Evolutionary conservation across 192 early-diverging fungal species (phyloP).

Genomic region (Glomus cerebriforme): DNA sequence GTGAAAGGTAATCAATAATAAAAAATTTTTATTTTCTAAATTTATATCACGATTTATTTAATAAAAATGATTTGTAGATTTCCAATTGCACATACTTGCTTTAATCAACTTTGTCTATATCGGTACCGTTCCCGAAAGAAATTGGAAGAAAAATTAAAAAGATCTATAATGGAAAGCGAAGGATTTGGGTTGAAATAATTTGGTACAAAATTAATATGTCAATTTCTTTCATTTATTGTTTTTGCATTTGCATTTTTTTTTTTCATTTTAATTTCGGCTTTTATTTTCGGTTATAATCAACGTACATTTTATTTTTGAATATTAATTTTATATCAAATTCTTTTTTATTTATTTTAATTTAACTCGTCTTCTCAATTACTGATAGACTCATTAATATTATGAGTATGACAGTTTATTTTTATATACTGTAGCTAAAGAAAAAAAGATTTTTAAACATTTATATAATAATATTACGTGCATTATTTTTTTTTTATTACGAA

Average conservation of each 20-base stretch:
- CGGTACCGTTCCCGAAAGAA: slow-evolving; percentile 70
- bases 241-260: neutral
- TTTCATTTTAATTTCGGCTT: neutral
- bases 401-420: too few species aligned
- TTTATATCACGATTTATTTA: neutral
- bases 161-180: slow-evolving; percentile 78
- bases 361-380: too few species aligned
- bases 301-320: too few species aligned
- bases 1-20: slow-evolving; percentile 40
- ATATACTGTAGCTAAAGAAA: too few species aligned
- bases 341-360: too few species aligned
- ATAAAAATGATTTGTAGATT: slow-evolving; percentile 49
- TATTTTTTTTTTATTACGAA: too few species aligned
- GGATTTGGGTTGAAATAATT: slow-evolving; percentile 74
- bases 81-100: slow-evolving; percentile 93
- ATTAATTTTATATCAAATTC: too few species aligned
- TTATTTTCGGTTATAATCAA: neutral
- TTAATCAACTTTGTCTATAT: slow-evolving; percentile 87
- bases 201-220: neutral
- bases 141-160: slow-evolving; percentile 64
- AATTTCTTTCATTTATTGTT: neutral
- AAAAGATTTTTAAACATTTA: too few species aligned
- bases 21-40: neutral
- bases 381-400: too few species aligned
- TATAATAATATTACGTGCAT: too few species aligned